Evolutionary conservation across 2,329 filamentous ascomycete genomes (phyloP).

Genomic region (Apiospora saccharicola): DNA sequence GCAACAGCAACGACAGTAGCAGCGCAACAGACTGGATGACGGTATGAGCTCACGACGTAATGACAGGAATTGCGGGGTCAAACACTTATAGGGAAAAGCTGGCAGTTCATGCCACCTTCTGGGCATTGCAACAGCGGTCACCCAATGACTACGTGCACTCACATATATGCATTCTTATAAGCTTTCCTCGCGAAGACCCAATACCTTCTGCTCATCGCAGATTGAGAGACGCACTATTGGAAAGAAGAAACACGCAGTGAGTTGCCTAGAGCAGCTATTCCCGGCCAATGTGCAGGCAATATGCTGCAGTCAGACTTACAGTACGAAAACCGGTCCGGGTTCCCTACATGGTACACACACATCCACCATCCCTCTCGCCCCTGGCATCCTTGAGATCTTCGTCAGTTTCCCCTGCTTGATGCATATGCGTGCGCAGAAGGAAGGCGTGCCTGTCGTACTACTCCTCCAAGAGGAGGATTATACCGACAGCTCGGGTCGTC

Average conservation of each 20-base stretch:
- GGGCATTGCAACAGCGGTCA: neutral
- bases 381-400: constrained; percentile 7
- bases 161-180: neutral
- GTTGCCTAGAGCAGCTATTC: neutral
- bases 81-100: neutral
- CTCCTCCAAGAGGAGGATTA: neutral
- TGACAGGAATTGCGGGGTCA: constrained; percentile 7
- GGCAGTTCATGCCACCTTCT: no score
- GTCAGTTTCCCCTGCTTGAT: constrained; percentile 14
- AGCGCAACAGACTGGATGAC: neutral
- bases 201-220: neutral
- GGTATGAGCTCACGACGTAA: neutral
- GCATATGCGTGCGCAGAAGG: constrained; percentile 12
- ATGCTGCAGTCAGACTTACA: constrained; percentile 15
- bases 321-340: constrained; percentile 2
- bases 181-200: neutral
- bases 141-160: neutral
- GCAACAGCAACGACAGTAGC: neutral
- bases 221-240: neutral
- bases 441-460: neutral
- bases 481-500: constrained; percentile 16
- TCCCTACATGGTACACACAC: neutral
- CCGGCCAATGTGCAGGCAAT: constrained; percentile 7
- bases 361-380: neutral
- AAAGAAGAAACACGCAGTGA: neutral